Conservation (phyloP, 345 rosid genomes). For the Boechera retrofracta region DNA sequence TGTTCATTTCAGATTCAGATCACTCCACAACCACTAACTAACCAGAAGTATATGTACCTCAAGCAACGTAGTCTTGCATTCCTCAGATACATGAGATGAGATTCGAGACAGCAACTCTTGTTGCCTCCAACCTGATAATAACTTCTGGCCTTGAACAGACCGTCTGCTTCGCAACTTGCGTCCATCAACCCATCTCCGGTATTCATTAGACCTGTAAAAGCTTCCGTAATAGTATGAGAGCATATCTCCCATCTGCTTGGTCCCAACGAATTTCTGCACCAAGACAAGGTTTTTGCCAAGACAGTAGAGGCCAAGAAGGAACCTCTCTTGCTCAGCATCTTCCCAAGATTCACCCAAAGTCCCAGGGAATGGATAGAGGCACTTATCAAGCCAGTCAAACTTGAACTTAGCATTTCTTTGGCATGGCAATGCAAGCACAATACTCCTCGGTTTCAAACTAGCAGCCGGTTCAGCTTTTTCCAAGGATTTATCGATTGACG, state of each 20-base stretch:
- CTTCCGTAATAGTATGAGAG: constrained; percentile 71
- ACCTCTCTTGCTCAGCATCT: constrained; percentile 52
- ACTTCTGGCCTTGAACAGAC: constrained; percentile 58
- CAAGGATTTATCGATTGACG: background rate
- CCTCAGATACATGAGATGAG: constrained; percentile 54
- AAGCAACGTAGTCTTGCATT: constrained; percentile 50
- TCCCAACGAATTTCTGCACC: constrained; percentile 63
- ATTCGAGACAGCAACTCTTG: constrained; percentile 67
- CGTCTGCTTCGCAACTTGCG: constrained; percentile 58
- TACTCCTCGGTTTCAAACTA: constrained; percentile 38
- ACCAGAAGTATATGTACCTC: constrained; percentile 54
- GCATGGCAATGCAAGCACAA: constrained; percentile 45
- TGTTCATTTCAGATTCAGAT: constrained; percentile 1
- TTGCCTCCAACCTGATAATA: constrained; percentile 74
- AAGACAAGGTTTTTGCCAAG: constrained; percentile 68
- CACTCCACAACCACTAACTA: background rate
- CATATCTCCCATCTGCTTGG: constrained; percentile 63
- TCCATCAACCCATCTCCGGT: constrained; percentile 69
- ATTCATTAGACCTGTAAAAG: constrained; percentile 62
- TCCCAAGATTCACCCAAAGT: constrained; percentile 55
- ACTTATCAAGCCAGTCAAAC: constrained; percentile 44
- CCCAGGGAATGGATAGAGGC: constrained; percentile 60
- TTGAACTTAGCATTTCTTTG: constrained; percentile 46
- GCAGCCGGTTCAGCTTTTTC: constrained; percentile 18
- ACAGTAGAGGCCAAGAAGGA: constrained; percentile 76